Percentiles rank a stretch among this genome's conserved stretches.
Conservation (phyloP, 148 eudicot genomes). For the Rhododendron kiyosumense region DNA sequence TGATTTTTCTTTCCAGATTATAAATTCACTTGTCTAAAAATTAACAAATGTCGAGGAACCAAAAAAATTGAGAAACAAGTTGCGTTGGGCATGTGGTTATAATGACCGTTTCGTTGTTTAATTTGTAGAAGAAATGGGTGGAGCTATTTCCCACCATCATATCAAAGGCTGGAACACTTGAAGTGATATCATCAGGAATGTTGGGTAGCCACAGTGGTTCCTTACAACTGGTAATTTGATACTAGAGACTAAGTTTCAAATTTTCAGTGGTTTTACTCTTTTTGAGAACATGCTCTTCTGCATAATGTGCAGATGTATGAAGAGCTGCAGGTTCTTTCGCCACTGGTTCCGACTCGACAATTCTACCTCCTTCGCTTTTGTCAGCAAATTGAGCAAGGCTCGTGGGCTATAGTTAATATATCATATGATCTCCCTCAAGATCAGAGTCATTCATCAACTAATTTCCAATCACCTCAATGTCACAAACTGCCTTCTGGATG, state of each 20-base stretch:
- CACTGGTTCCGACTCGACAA: slow-evolving; percentile 45
- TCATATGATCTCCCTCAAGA: slow-evolving; percentile 46
- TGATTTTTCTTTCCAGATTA: background rate
- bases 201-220: slow-evolving; percentile 47
- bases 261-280: background rate
- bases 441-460: slow-evolving; percentile 12
- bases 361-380: slow-evolving; percentile 50
- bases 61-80: background rate
- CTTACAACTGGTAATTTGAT: slow-evolving; percentile 50
- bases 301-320: slow-evolving; percentile 43
- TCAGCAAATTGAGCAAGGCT: slow-evolving; percentile 53
- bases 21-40: background rate
- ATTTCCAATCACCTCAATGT: slow-evolving; percentile 21
- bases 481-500: slow-evolving; percentile 71
- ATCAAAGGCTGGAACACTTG: slow-evolving; percentile 41
- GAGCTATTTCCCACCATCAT: slow-evolving; percentile 57
- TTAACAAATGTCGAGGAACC: background rate
- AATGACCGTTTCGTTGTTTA: background rate
- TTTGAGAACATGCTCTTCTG: background rate
- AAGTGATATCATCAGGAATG: slow-evolving; percentile 49
- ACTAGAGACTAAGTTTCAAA: background rate
- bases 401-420: slow-evolving; percentile 58
- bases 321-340: slow-evolving; percentile 56
- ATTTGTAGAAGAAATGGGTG: slow-evolving; percentile 52
- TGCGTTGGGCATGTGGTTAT: background rate